These are phyloP conservation scores for Venturia effusa DNA, from an alignment of 2,329 filamentous ascomycete species.

Conservation along the genomic window DNA sequence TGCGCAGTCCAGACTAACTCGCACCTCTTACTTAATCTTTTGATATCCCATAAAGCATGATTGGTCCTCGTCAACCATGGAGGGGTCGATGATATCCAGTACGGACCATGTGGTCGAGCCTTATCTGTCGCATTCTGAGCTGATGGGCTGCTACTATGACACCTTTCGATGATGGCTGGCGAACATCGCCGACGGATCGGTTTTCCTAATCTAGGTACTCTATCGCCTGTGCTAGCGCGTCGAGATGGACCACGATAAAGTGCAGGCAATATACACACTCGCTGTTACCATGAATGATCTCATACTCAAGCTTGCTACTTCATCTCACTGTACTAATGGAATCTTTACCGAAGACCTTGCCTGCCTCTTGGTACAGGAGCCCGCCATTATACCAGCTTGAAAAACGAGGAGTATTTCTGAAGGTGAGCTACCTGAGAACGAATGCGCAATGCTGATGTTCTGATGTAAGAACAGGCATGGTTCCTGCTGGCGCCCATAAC, in stretches of 20 bases:
- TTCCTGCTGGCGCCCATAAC: slow-evolving; percentile 44
- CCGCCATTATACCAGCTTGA: slow-evolving; percentile 39
- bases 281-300: background rate
- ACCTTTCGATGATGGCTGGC: background rate
- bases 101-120: background rate
- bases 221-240: background rate
- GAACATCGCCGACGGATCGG: background rate
- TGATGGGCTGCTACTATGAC: background rate
- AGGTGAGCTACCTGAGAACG: slow-evolving; percentile 21
- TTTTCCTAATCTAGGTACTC: background rate
- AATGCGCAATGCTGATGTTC: background rate
- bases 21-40: background rate
- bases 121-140: background rate
- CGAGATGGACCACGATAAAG: background rate
- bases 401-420: slow-evolving; percentile 38
- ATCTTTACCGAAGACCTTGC: slow-evolving; percentile 30
- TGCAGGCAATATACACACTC: background rate
- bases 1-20: background rate
- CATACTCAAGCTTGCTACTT: background rate
- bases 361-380: slow-evolving; percentile 44
- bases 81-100: background rate
- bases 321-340: background rate
- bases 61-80: background rate
- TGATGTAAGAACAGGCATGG: slow-evolving; percentile 31
- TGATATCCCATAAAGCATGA: background rate